Conservation (phyloP, 1,139 yeast species). For the Magnusiomyces suaveolens region DNA sequence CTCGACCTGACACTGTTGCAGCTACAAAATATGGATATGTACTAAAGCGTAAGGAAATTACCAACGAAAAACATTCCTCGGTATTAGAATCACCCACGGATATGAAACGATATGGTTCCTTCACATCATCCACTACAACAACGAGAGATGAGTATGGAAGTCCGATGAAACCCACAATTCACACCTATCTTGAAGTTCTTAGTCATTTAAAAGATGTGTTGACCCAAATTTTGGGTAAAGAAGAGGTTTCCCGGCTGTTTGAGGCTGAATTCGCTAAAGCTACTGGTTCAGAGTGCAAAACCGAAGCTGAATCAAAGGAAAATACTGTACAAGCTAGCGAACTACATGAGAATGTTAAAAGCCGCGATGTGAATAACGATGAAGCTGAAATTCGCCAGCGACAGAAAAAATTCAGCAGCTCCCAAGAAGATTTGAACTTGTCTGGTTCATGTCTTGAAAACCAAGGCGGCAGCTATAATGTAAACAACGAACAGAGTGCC, state of each 20-base stretch:
- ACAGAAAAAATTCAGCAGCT: not conserved
- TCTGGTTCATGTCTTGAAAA: not conserved
- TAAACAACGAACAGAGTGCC: not conserved
- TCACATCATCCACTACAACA: not conserved
- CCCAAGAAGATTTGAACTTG: not conserved
- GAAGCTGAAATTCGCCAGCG: not conserved
- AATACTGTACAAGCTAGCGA: not conserved
- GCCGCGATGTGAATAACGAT: not conserved
- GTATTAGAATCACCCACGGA: not conserved
- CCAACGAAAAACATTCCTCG: not conserved
- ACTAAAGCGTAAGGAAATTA: not conserved
- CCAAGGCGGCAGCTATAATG: not conserved
- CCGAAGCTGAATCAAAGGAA: not conserved
- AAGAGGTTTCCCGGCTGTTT: not conserved
- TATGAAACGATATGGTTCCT: not conserved
- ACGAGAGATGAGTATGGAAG: not conserved
- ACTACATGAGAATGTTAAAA: not conserved
- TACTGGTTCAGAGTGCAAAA: not conserved
- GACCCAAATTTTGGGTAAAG: not conserved
- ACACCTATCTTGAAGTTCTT: not conserved
- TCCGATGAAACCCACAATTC: not conserved
- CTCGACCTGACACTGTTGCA: not conserved
- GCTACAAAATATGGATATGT: not conserved
- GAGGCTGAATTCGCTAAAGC: not conserved
- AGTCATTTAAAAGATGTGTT: not conserved